Base-by-base conservation (phyloP, 2,329 filamentous ascomycete genomes). In the Pseudogymnoascus sp. region DNA sequence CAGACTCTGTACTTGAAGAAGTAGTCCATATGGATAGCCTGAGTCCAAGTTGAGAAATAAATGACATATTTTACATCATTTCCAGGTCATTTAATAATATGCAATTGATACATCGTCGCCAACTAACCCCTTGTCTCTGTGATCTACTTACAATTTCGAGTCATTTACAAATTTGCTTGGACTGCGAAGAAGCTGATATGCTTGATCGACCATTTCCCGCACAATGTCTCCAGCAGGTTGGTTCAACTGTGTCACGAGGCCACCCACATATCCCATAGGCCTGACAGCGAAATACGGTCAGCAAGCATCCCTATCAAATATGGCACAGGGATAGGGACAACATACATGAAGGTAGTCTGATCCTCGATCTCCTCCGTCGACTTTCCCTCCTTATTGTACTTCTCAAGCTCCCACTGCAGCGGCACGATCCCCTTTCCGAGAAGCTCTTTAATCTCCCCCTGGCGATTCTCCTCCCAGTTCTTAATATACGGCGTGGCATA, bases 191-290 rank as follows among this genome's bases (percentile, higher is more conserved):
- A 62, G 35, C 33, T 59, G 7, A 23, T 36, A 58, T 49, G 91
- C 92, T 70, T 94, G 91, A 55, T 80, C 77, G 65, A 97, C 88
- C 71, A 97, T 89, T 80, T 97, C 93, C 71, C 97, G 92, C 28
- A 97, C 87, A 67, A 97, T 92, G 25, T 75, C 89, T 83, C 91
- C 93, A 66, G 92, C 93, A 23, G 82, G 79, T 84, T 62, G 60
- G 35, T 93, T 93, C 80, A 86, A 87, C 78, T 97, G 90, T 72
- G 92, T 92, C 63, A 92, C 89, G 23, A 96, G 90, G 33, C 92
- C 92, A 42, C 92, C 89, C 66, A 89, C 92, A 84, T 96, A 93
- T 75, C 92, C 92, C 92, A 97, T 97, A 69, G 96, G 78, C 80
- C 84, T 94, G 12, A 91, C 91, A 90, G 90, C 83, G 73, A 90